Evolutionary conservation across 1,284 basidiomycete species (phyloP).

Genomic region (Takashimella koratensis): DNA sequence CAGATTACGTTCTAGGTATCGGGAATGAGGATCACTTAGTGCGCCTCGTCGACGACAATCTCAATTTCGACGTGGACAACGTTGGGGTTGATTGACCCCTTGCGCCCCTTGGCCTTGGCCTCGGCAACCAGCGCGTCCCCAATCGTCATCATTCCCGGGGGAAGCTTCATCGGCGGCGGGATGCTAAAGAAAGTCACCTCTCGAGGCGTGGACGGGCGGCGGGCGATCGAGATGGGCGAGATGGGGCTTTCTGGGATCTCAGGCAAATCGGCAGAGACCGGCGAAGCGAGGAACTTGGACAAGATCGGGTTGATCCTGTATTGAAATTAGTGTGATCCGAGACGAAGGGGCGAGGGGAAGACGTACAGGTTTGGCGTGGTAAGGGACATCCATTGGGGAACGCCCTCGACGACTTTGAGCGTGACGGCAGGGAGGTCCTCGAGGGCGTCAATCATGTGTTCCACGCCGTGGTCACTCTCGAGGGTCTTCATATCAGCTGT

Average conservation of each 20-base stretch:
- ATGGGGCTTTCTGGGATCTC: slow-evolving; percentile 6
- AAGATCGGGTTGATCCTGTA: slow-evolving; percentile 23
- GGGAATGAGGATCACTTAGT: too few species aligned
- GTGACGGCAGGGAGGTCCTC: slow-evolving; percentile 1
- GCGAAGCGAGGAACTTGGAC: slow-evolving; percentile 13
- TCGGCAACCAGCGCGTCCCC: slow-evolving; percentile 16
- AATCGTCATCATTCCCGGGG: slow-evolving; percentile 15
- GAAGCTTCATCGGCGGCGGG: slow-evolving; percentile 11
- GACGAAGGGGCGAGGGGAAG: neutral
- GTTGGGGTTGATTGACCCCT: neutral
- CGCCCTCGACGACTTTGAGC: slow-evolving; percentile 7
- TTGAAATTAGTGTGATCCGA: neutral
- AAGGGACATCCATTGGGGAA: slow-evolving; percentile 19
- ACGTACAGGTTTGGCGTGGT: slow-evolving; percentile 22
- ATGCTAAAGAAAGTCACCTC: slow-evolving; percentile 15
- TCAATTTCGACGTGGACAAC: neutral
- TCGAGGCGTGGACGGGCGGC: slow-evolving; percentile 20
- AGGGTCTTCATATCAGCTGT: neutral
- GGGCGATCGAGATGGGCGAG: slow-evolving; percentile 6
- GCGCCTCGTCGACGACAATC: neutral
- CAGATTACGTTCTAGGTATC: too few species aligned
- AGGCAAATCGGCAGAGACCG: slow-evolving; percentile 7
- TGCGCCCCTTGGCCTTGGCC: neutral
- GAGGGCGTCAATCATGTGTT: neutral
- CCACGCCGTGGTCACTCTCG: neutral